Evolutionary conservation across 2,329 filamentous ascomycete genomes (phyloP).

Genomic region (Colletotrichum cordylinicola): DNA sequence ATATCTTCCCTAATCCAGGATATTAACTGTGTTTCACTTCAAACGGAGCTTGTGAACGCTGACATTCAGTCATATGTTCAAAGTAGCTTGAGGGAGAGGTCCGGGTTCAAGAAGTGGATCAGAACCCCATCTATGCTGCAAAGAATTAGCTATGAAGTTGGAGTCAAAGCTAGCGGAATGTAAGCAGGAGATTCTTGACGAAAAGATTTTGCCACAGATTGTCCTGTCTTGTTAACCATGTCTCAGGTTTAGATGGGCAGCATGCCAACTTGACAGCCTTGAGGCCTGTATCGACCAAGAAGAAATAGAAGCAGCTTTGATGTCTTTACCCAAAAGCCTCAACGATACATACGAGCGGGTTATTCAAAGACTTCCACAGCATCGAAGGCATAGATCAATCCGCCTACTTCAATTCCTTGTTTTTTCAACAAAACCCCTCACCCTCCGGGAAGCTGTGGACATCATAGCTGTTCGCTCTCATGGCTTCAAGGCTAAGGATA

Average conservation of each 20-base stretch:
- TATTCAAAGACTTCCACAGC: slow-evolving; percentile 12
- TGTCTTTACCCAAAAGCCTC: not conserved
- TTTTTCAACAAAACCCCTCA: slow-evolving; percentile 21
- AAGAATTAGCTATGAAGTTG: not conserved
- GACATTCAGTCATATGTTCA: not conserved
- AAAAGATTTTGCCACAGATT: not conserved
- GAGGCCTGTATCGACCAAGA: not conserved
- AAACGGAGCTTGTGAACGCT: not conserved
- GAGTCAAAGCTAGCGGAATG: not conserved
- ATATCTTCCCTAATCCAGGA: not conserved
- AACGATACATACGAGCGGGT: not conserved
- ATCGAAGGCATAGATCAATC: slow-evolving; percentile 11
- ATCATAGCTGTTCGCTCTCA: slow-evolving; percentile 27
- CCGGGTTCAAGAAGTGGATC: too few species aligned
- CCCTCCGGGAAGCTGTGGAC: slow-evolving; percentile 24
- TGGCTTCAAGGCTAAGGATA: slow-evolving; percentile 11
- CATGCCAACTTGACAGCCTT: not conserved
- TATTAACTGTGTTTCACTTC: not conserved
- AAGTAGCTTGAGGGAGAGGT: too few species aligned
- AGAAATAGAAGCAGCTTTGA: not conserved
- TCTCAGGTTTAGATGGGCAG: not conserved
- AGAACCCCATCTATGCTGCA: not conserved
- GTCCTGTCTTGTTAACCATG: too few species aligned
- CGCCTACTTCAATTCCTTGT: slow-evolving; percentile 29
- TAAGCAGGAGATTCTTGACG: not conserved